phyloP scores from a whole-genome alignment of 768 basidiomycete species.

The Tulasnella sp. region DNA sequence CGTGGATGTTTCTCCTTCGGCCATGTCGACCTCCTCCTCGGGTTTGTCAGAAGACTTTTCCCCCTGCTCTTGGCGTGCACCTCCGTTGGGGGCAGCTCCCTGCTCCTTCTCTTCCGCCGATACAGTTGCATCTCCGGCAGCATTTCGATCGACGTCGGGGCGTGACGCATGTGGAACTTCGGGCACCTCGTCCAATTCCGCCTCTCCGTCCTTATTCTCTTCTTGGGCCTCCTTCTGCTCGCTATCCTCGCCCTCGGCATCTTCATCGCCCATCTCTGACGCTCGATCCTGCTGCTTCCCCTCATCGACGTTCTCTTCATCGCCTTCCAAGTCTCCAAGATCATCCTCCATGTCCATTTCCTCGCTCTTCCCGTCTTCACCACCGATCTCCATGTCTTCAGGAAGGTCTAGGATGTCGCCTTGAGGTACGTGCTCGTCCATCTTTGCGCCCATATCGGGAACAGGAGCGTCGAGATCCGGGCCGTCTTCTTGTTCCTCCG shows the following conservation, averaged over 20 bases:
- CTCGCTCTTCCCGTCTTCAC: conserved; percentile 33
- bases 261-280: conserved; percentile 28
- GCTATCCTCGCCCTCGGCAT: conserved; percentile 40
- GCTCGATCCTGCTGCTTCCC: neutral
- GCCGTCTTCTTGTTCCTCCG: conserved; percentile 41
- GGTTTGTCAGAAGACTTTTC: conserved; percentile 2
- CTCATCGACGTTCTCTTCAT: conserved; percentile 27
- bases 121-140: conserved; percentile 33
- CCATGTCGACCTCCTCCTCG: neutral
- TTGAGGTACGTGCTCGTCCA: conserved; percentile 74
- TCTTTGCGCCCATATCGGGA: conserved; percentile 42
- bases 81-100: conserved; percentile 6
- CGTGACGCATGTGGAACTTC: neutral
- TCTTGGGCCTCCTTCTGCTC: conserved; percentile 37
- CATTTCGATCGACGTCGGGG: conserved; percentile 7
- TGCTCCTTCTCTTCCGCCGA: conserved; percentile 9
- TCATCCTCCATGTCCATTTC: conserved; percentile 35
- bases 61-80: neutral
- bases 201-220: conserved; percentile 37
- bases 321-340: conserved; percentile 32
- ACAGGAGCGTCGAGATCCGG: conserved; percentile 52
- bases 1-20: neutral
- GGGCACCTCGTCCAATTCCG: conserved; percentile 30
- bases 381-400: conserved; percentile 69
- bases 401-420: conserved; percentile 84